Conservation (phyloP, 208 protist genomes). For the Leishmania guyanensis region DNA sequence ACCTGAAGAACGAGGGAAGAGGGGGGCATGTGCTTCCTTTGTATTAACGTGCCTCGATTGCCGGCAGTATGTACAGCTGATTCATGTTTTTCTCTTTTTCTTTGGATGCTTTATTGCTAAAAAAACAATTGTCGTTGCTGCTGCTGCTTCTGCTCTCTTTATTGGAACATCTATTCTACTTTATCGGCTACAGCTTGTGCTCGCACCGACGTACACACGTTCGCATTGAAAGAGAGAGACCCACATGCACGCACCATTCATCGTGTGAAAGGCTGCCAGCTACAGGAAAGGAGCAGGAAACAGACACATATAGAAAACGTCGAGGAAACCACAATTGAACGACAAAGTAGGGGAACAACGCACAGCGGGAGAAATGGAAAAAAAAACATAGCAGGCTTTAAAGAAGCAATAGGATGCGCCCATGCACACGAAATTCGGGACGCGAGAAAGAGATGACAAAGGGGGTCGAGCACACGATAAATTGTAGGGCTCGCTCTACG, state of each 20-base stretch:
- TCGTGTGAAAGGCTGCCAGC: neutral
- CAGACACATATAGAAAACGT: neutral
- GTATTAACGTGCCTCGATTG: neutral
- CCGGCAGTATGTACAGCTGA: neutral
- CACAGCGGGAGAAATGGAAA: neutral
- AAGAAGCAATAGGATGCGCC: neutral
- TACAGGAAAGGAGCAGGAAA: neutral
- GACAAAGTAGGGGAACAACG: neutral
- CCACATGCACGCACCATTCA: neutral
- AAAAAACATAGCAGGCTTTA: neutral
- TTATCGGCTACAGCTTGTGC: neutral
- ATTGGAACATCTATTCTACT: neutral
- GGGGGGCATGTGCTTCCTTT: neutral
- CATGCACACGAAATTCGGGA: neutral
- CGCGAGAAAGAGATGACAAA: neutral
- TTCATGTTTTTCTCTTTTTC: neutral
- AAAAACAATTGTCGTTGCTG: neutral
- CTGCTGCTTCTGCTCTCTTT: neutral
- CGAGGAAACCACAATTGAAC: too few species aligned
- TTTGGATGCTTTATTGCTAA: neutral
- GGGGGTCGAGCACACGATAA: neutral
- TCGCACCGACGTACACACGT: neutral
- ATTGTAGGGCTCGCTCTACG: neutral
- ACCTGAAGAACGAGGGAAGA: neutral
- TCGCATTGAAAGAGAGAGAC: neutral